Conservation (phyloP, 371 early-diverging fungal species). For the Gilbertella persicaria region DNA sequence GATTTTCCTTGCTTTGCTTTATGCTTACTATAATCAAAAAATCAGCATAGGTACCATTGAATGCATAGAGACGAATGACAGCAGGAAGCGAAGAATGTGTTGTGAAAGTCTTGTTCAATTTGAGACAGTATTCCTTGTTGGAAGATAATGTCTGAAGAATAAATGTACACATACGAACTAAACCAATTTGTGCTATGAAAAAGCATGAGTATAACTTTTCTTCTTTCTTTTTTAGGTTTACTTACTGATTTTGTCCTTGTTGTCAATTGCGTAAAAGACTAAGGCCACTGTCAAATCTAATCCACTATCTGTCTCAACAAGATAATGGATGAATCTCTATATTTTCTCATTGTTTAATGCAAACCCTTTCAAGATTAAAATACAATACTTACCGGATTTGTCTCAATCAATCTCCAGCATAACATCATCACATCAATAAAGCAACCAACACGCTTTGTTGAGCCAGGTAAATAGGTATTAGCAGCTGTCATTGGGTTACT, state of each 20-base stretch:
- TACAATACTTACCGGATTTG: constrained; percentile 70
- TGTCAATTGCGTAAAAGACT: constrained; percentile 65
- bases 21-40: constrained; percentile 70
- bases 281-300: constrained; percentile 65
- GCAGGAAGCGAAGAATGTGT: constrained; percentile 65
- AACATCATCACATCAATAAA: constrained; percentile 78
- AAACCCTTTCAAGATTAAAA: too few species aligned
- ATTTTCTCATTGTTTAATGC: too few species aligned
- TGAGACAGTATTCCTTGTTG: constrained; percentile 73
- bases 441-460: constrained; percentile 71
- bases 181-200: constrained; percentile 65
- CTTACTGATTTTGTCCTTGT: constrained; percentile 64
- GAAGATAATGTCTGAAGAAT: constrained; percentile 84
- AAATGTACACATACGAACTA: constrained; percentile 80
- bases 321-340: constrained; percentile 70
- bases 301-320: constrained; percentile 71
- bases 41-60: constrained; percentile 82
- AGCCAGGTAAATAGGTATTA: constrained; percentile 78
- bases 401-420: constrained; percentile 81
- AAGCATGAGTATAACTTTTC: background rate
- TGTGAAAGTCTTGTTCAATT: constrained; percentile 77
- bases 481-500: constrained; percentile 80
- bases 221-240: background rate
- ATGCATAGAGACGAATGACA: constrained; percentile 69
- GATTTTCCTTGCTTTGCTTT: background rate